phyloP scores from a whole-genome alignment of 2,329 filamentous ascomycete genomes.

The Aspergillus versicolor region DNA sequence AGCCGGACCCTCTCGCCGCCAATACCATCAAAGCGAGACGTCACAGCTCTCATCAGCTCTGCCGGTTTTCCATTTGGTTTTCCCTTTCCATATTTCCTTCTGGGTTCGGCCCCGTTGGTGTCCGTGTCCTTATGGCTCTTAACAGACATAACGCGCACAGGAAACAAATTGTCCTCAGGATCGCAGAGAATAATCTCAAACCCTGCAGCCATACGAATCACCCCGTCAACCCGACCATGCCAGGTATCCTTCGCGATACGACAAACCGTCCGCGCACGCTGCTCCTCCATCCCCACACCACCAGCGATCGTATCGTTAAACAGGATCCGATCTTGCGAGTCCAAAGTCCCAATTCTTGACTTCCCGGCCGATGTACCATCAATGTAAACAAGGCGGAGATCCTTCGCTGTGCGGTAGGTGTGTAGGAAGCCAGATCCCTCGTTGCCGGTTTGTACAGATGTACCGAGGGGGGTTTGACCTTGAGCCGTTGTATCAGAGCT shows the following conservation, averaged over 20 bases:
- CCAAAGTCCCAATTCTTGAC: constrained; percentile 62
- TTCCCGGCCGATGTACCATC: constrained; percentile 71
- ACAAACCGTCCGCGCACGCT: constrained; percentile 61
- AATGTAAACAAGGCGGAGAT: constrained; percentile 64
- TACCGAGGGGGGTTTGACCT: too few relatives aligned
- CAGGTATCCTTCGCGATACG: constrained; percentile 51
- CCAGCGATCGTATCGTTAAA: constrained; percentile 37
- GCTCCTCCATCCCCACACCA: constrained; percentile 25
- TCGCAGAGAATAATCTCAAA: constrained; percentile 71
- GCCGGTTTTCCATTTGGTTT: neutral
- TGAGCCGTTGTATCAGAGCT: too few relatives aligned
- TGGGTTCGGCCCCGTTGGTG: too few relatives aligned
- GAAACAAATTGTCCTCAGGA: constrained; percentile 49
- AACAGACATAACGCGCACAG: constrained; percentile 34
- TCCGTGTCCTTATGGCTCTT: neutral
- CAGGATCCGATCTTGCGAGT: constrained; percentile 65
- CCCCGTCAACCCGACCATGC: constrained; percentile 56
- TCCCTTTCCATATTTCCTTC: neutral
- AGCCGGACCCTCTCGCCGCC: constrained; percentile 43
- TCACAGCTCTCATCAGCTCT: constrained; percentile 22
- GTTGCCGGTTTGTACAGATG: too few relatives aligned
- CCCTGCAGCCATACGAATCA: constrained; percentile 67
- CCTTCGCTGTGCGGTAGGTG: constrained; percentile 59
- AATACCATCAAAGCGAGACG: constrained; percentile 31
- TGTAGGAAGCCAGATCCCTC: constrained; percentile 59